Evolutionary conservation across 768 basidiomycete species (phyloP), one percentile per base, ranked within the genome.

Genomic region (Naematelia encephala): DNA sequence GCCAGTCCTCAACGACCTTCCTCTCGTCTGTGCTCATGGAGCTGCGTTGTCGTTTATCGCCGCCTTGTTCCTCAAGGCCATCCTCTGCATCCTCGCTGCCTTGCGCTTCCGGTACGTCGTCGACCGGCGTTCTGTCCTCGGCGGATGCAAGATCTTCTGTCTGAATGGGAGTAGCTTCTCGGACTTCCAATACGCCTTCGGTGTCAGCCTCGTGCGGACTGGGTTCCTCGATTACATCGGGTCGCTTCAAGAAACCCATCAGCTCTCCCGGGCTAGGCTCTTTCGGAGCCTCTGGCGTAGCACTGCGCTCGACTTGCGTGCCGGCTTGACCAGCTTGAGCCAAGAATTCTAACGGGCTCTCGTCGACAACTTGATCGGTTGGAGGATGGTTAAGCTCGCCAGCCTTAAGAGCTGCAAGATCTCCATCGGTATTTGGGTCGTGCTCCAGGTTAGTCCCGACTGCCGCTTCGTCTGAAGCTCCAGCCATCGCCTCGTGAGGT

Each of bases 341-440:
- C 53, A 63, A 56, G 19, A 45, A 50, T 46, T 60, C 56, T 5
- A 57, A 29, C 5, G 58, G 10, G 42, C 25, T 16, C 49, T 55
- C 13, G 25, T 51, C 16, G 23, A 34, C 44, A 29, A 42, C 54
- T n/a, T 39, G n/a, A 16, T 42, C 19, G 14, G 47, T 56, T 13
- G 60, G 50, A 19, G 60, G 63, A 16, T 27, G 25, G 3, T 25
- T 22, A 0, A 64, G 51, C 1, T 61, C 45, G 21, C 70, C 67
- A 3, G 54, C 56, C 34, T 72, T 67, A 13, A 69, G 62, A 11
- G 55, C 60, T 23, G 25, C 61, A 39, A 67, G 67, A 29, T 72
- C 70, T 4, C 46, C 19, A 4, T 62, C 70, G 14, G 58, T 21
- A 46, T 68, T 68, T 3, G 62, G 64, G 44, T 69, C 64, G 1